A percentile compares a stretch with the other conserved stretches of the same genome.
Conservation (phyloP, 768 basidiomycete species). For the Hypholoma sublateritium region DNA sequence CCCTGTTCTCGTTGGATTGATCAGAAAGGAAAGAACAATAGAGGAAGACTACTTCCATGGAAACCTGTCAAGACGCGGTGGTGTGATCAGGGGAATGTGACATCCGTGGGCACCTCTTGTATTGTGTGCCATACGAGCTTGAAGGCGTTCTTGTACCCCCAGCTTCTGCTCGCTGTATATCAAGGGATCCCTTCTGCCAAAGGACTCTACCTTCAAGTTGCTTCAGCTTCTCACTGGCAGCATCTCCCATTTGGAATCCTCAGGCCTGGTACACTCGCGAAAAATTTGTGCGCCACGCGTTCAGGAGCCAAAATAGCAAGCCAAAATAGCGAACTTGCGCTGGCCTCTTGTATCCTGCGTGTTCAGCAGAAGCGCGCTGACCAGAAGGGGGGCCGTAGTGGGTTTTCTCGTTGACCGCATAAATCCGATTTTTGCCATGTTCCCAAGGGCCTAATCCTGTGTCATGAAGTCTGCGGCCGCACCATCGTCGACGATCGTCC, state of each 20-base stretch:
- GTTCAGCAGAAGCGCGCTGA: conserved; percentile 1
- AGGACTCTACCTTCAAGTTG: not conserved
- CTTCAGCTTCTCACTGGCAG: not conserved
- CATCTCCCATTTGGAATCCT: not conserved
- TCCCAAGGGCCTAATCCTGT: conserved; percentile 3
- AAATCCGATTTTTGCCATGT: conserved; percentile 13
- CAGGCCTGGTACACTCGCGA: not conserved
- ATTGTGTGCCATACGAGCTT: conserved; percentile 19
- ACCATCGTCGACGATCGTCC: conserved; percentile 15
- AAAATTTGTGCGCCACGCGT: not conserved
- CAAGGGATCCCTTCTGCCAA: not conserved
- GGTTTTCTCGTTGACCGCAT: not conserved
- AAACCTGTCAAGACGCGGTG: conserved; percentile 28
- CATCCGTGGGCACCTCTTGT: conserved; percentile 20
- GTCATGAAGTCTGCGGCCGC: conserved; percentile 19
- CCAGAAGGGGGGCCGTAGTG: too few relatives aligned
- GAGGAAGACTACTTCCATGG: conserved; percentile 19
- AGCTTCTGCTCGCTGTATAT: conserved; percentile 4
- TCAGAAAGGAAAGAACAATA: conserved; percentile 24
- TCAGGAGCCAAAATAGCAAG: too few relatives aligned
- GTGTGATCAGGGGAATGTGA: conserved; percentile 24
- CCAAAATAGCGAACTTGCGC: not conserved
- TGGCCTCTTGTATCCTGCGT: conserved; percentile 19
- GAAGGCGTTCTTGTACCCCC: conserved; percentile 2
- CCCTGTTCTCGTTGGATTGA: conserved; percentile 15